A percentile compares a stretch with the other conserved stretches of the same genome.
phyloP scores from a whole-genome alignment of 768 basidiomycete species.

The Termitomyces sp. region DNA sequence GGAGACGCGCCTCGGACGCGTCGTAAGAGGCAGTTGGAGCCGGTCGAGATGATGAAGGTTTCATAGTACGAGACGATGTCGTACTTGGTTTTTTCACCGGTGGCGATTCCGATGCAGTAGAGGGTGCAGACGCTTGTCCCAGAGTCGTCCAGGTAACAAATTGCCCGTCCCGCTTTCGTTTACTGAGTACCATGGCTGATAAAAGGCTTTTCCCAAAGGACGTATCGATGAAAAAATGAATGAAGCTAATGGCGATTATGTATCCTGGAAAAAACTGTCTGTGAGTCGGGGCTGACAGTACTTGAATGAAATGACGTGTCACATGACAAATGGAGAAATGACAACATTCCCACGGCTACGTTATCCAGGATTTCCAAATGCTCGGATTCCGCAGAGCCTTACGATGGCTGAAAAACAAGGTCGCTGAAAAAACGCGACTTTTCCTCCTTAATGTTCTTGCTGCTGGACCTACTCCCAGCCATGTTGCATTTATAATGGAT shows the following conservation, averaged over 20 bases:
- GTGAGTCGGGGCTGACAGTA: background rate
- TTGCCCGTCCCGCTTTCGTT: constrained; percentile 24
- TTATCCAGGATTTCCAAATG: constrained; percentile 2
- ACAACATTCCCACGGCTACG: constrained; percentile 12
- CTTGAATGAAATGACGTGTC: background rate
- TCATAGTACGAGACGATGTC: background rate
- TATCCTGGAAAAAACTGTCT: background rate
- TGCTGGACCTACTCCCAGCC: constrained; percentile 80
- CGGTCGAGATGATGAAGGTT: background rate
- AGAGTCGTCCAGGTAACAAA: constrained; percentile 16
- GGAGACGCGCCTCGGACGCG: background rate
- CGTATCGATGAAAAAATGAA: background rate
- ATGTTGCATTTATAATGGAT: constrained; percentile 97
- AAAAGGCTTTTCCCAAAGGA: no score
- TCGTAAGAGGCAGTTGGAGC: background rate
- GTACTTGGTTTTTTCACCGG: constrained; percentile 16
- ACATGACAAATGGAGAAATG: constrained; percentile 1
- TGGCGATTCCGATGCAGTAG: constrained; percentile 1
- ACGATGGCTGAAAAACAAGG: constrained; percentile 13
- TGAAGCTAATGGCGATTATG: background rate
- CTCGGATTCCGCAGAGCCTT: constrained; percentile 9
- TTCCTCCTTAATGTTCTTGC: constrained; percentile 42
- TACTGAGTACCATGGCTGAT: constrained; percentile 16
- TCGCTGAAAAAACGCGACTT: constrained; percentile 6
- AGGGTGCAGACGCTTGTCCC: background rate